Base-by-base conservation (phyloP, 2,329 filamentous ascomycete species). In the Chaetomiaceae sp. region DNA sequence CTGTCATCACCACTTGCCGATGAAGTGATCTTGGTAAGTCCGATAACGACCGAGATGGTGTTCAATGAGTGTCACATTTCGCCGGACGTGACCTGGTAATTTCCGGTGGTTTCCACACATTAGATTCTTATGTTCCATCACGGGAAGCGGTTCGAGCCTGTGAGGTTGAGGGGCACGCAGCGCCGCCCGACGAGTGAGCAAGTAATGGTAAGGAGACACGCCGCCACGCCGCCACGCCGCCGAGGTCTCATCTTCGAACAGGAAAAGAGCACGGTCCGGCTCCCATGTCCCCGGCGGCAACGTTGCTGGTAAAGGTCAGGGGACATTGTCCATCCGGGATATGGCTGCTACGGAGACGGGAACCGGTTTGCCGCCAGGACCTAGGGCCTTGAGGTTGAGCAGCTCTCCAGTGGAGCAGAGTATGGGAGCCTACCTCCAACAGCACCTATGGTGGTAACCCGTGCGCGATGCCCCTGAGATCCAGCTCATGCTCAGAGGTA, bases 231-330 rank as follows among this genome's bases (percentile, higher is more conserved):
- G n/a, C n/a, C n/a, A n/a, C n/a, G n/a, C n/a, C n/a, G n/a, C n/a
- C n/a, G 7, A 27, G 20, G 47, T 36, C 23, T 43, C 33, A 38
- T n/a, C 16, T 10, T 25, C 18, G 23, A 9, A n/a, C 16, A 16
- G 32, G 18, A 14, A 7, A 21, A 51, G 23, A 34, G 10, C 21
- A 21, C 18, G 32, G n/a, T 16, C 16, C 40, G 11, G 23, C 29
- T 29, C 5, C 23, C 43, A 47, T 30, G 18, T 27, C 14, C 5
- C 36, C 30, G 29, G 43, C 21, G 14, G 50, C 50, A 52, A 52
- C 50, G 50, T 52, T 52, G 44, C 50, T 21, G 49, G 3, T 46
- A 10, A n/a, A 18, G 21, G 42, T 46, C 42, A 47, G 42, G 34
- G 27, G 36, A 21, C 11, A n/a, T 47, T 9, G 42, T n/a, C 10